These are phyloP conservation scores for Talaromyces rugulosus DNA, from an alignment of 2,329 filamentous ascomycete genomes.

Conservation along the genomic window DNA sequence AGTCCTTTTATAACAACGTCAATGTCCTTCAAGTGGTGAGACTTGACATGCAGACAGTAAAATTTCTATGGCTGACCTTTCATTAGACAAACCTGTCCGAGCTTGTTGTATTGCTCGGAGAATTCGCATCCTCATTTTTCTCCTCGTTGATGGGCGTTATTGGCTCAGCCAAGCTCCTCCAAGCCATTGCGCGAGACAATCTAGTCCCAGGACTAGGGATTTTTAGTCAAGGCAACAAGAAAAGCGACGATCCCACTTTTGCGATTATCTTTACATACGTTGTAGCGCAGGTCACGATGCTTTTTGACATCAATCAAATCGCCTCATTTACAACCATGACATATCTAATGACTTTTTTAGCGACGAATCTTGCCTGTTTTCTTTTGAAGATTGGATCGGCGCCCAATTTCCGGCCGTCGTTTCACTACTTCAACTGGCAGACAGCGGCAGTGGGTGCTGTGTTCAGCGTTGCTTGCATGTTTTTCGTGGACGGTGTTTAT, in stretches of 20 bases:
- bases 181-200: conserved; percentile 75
- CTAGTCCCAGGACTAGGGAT: conserved; percentile 70
- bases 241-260: conserved; percentile 68
- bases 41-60: neutral
- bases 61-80: neutral
- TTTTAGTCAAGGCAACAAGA: conserved; percentile 69
- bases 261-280: conserved; percentile 73
- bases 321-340: conserved; percentile 88
- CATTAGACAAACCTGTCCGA: conserved; percentile 67
- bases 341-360: conserved; percentile 87
- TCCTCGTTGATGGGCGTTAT: conserved; percentile 85
- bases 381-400: conserved; percentile 81
- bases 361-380: conserved; percentile 84
- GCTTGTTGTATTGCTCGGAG: conserved; percentile 70
- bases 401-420: conserved; percentile 82
- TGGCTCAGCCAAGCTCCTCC: conserved; percentile 76
- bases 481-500: conserved; percentile 81
- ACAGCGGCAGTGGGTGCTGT: conserved; percentile 71
- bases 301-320: conserved; percentile 82
- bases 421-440: conserved; percentile 85
- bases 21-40: conserved; percentile 72
- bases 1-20: conserved; percentile 67
- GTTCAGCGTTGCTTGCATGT: conserved; percentile 78
- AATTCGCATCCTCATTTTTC: conserved; percentile 79
- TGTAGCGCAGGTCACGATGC: conserved; percentile 72